A percentile compares a stretch with the other conserved stretches of the same genome.
Evolutionary conservation across 2,329 filamentous ascomycete genomes (phyloP).

Genomic region (Phyllosticta citribraziliensis): DNA sequence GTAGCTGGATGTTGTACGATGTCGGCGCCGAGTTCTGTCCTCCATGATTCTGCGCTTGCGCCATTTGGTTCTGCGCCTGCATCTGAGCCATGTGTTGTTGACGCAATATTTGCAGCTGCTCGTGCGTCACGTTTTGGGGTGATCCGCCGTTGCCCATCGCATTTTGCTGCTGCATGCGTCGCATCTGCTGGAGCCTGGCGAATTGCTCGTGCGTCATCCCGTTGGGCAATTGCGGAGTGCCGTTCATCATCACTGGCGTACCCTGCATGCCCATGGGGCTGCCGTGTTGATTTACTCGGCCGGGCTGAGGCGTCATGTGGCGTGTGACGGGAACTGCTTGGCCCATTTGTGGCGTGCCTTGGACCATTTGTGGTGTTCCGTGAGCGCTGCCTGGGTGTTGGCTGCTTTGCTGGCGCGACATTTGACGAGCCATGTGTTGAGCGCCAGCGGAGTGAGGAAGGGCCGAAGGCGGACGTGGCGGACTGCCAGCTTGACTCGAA

Average conservation of each 20-base stretch:
- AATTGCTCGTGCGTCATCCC: conserved; percentile 6
- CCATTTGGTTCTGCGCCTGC: conserved; percentile 1
- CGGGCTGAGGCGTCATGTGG: conserved; percentile 30
- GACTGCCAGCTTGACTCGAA: conserved; percentile 30
- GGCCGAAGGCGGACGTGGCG: conserved; percentile 28
- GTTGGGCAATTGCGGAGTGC: conserved; percentile 18
- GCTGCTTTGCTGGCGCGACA: conserved; percentile 27
- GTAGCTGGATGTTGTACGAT: conserved; percentile 4
- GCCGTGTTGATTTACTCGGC: conserved; percentile 24
- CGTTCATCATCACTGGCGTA: conserved; percentile 29
- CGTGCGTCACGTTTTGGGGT: conserved; percentile 24
- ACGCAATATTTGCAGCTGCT: conserved; percentile 19
- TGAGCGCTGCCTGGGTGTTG: conserved; percentile 25
- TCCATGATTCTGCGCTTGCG: background rate
- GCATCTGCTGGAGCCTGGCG: background rate
- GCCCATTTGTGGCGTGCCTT: conserved; percentile 30
- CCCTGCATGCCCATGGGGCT: conserved; percentile 26
- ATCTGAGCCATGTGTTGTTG: conserved; percentile 4
- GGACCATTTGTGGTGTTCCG: conserved; percentile 29
- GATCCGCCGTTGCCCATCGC: background rate
- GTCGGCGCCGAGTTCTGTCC: too few relatives aligned
- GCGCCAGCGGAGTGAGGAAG: conserved; percentile 24
- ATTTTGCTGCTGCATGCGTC: conserved; percentile 8
- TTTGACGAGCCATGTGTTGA: conserved; percentile 24
- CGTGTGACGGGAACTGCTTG: conserved; percentile 24